Evolutionary conservation across 1,284 basidiomycete species (phyloP).

Genomic region (Peniophora sp.): DNA sequence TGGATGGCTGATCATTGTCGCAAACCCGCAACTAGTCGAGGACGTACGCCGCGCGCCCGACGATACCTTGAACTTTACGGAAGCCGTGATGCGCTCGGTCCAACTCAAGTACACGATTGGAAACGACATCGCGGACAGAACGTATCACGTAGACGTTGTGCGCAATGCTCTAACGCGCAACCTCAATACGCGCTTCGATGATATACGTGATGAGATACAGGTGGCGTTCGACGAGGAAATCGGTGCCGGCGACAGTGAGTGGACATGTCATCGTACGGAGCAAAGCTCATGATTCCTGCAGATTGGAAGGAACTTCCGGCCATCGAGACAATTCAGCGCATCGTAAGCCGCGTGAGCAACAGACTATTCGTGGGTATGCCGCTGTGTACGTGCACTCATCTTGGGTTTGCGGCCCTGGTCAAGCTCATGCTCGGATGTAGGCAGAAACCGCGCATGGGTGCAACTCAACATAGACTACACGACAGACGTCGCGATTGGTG

Average conservation of each 20-base stretch:
- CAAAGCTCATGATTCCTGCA: constrained; percentile 1
- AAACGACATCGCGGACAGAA: constrained; percentile 13
- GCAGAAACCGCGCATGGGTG: constrained; percentile 12
- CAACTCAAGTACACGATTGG: constrained; percentile 21
- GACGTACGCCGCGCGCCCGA: constrained; percentile 26
- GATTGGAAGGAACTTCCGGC: constrained; percentile 15
- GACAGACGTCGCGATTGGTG: constrained; percentile 12
- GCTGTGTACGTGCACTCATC: constrained; percentile 11
- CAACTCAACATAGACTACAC: constrained; percentile 13
- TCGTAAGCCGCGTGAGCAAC: constrained; percentile 17
- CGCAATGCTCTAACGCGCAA: constrained; percentile 22
- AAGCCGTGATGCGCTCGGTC: constrained; percentile 18
- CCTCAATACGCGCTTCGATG: constrained; percentile 15
- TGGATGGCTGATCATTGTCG: constrained; percentile 22
- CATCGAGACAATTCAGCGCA: constrained; percentile 10
- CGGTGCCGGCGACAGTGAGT: constrained; percentile 4
- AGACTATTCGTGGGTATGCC: constrained; percentile 20
- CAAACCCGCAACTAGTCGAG: constrained; percentile 17
- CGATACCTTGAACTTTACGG: constrained; percentile 18
- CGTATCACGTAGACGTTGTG: constrained; percentile 20
- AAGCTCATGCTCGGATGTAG: constrained; percentile 1
- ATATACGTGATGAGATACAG: constrained; percentile 25
- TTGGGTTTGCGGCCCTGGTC: background rate
- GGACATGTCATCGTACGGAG: background rate
- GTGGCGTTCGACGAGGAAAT: constrained; percentile 19